These are phyloP conservation scores for Parathielavia appendiculata DNA, from an alignment of 495 filamentous ascomycete species.

Conservation along the genomic window DNA sequence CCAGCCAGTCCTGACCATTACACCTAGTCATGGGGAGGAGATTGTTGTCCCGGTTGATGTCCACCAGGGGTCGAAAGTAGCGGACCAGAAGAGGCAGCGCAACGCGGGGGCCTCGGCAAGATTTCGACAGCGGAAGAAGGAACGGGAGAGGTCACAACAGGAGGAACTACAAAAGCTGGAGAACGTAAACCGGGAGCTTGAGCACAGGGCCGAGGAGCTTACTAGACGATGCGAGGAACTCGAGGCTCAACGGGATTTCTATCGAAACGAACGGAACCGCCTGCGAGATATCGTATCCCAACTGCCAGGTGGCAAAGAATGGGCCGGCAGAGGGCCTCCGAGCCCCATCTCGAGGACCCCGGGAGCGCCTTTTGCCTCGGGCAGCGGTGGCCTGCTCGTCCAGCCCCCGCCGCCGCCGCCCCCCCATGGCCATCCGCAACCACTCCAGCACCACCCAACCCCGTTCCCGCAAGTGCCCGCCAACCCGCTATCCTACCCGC, in stretches of 20 bases:
- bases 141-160: slow-evolving; percentile 74
- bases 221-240: slow-evolving; percentile 45
- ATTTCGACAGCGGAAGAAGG: slow-evolving; percentile 83
- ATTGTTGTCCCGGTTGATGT: slow-evolving; percentile 64
- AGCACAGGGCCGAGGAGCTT: slow-evolving; percentile 42
- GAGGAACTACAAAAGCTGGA: slow-evolving; percentile 59
- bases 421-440: slow-evolving; percentile 19
- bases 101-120: slow-evolving; percentile 91
- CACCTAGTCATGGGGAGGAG: slow-evolving; percentile 40
- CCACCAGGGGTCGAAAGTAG: slow-evolving; percentile 75
- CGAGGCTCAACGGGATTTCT: slow-evolving; percentile 43
- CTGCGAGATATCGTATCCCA: slow-evolving; percentile 58
- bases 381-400: slow-evolving; percentile 29
- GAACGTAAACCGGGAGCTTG: slow-evolving; percentile 48
- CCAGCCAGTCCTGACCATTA: slow-evolving; percentile 40
- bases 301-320: slow-evolving; percentile 47
- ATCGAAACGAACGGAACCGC: slow-evolving; percentile 56
- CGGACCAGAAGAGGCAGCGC: slow-evolving; percentile 85
- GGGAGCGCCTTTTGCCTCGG: slow-evolving; percentile 28
- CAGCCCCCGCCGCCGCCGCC: slow-evolving; percentile 19
- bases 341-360: slow-evolving; percentile 40
- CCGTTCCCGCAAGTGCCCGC: slow-evolving; percentile 15
- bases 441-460: slow-evolving; percentile 19
- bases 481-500: slow-evolving; percentile 18
- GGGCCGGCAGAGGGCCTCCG: slow-evolving; percentile 44